Conservation (phyloP, 78 protist genomes). For the Dictyostelium discoideum region dicty_2.7 NC_007088.5:8288001-8288500, state of each 20-base stretch:
- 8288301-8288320: conserved; percentile 26
- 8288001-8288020: conserved; percentile 82
- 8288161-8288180: conserved; percentile 73
- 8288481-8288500: not conserved
- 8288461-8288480: not conserved
- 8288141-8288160: conserved; percentile 66
- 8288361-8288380: no score
- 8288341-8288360: not conserved
- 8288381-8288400: not conserved
- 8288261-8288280: conserved; percentile 79
- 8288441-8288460: not conserved
- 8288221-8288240: conserved; percentile 74
- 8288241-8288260: conserved; percentile 76
- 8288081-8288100: conserved; percentile 69
- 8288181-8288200: conserved; percentile 69
- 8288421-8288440: not conserved
- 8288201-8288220: conserved; percentile 78
- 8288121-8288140: conserved; percentile 71
- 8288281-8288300: conserved; percentile 58
- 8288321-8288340: no score
- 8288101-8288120: conserved; percentile 69
- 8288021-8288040: conserved; percentile 81
- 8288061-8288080: conserved; percentile 63
- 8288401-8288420: no score
- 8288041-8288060: conserved; percentile 80